Percentiles rank a stretch among this genome's conserved stretches.
Conservation (phyloP, 176 grass and related monocot species). For the Triticum urartu region DNA sequence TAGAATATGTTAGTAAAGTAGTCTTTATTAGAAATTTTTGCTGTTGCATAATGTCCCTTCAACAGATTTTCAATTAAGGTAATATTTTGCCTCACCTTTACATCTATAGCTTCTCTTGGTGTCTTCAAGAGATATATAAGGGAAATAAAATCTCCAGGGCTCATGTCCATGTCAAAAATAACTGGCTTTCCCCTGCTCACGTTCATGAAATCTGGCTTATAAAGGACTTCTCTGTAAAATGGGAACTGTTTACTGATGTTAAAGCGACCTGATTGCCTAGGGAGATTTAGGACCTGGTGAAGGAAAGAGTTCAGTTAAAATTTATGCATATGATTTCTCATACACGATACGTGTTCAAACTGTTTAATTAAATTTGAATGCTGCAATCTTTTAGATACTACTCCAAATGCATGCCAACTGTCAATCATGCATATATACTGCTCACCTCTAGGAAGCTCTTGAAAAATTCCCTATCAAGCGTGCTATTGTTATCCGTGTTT, state of each 20-base stretch:
- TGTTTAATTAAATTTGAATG: background rate
- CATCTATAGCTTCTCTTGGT: constrained; percentile 61
- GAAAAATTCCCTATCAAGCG: constrained; percentile 57
- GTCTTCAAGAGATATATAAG: constrained; percentile 88
- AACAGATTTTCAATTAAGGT: background rate
- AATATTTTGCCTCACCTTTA: constrained; percentile 54
- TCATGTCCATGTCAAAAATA: constrained; percentile 96
- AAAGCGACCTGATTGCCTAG: constrained; percentile 51
- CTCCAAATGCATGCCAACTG: background rate
- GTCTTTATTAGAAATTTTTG: background rate
- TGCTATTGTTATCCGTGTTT: constrained; percentile 50
- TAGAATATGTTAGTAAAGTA: constrained; percentile 19
- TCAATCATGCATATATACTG: background rate
- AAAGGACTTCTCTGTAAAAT: constrained; percentile 64
- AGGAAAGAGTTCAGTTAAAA: background rate
- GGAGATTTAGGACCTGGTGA: constrained; percentile 66
- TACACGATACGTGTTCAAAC: background rate
- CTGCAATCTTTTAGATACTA: background rate
- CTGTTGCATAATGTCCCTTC: background rate
- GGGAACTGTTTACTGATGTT: constrained; percentile 74
- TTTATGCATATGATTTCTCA: background rate
- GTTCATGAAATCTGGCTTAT: constrained; percentile 52
- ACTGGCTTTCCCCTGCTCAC: constrained; percentile 47
- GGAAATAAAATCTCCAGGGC: constrained; percentile 84
- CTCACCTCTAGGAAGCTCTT: constrained; percentile 69